Percentiles rank a stretch among this genome's conserved stretches.
Conservation (phyloP, 768 basidiomycete species). For the Tylopilus sp. region DNA sequence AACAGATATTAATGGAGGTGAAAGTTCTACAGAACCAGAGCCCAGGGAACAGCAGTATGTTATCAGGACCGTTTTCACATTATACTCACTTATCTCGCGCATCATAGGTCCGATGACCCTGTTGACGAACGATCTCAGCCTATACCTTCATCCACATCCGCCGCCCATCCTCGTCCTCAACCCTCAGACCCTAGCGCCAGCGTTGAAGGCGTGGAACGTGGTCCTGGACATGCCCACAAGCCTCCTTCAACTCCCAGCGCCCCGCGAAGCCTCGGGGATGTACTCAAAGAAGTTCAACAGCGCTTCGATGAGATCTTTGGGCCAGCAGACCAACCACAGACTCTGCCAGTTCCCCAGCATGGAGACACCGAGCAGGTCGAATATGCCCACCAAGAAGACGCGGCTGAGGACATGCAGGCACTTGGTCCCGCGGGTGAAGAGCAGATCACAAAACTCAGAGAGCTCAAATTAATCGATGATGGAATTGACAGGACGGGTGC, state of each 20-base stretch:
- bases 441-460: conserved; percentile 74
- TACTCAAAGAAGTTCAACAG: conserved; percentile 74
- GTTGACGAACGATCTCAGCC: conserved; percentile 8
- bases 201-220: conserved; percentile 44
- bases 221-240: conserved; percentile 38
- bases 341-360: conserved; percentile 36
- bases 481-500: conserved; percentile 40
- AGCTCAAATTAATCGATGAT: conserved; percentile 74
- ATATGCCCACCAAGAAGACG: conserved; percentile 58
- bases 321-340: conserved; percentile 32
- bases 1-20: conserved; percentile 9
- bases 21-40: conserved; percentile 26
- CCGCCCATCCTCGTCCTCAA: conserved; percentile 2
- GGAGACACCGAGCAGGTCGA: conserved; percentile 57
- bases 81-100: background rate
- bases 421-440: conserved; percentile 86
- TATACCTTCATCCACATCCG: background rate
- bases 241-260: conserved; percentile 47
- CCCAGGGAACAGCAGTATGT: conserved; percentile 14
- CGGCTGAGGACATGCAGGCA: conserved; percentile 79
- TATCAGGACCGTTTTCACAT: background rate
- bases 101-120: conserved; percentile 11
- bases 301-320: conserved; percentile 81
- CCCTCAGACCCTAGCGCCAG: conserved; percentile 32
- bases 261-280: conserved; percentile 79